A percentile compares a stretch with the other conserved stretches of the same genome.
Conservation (phyloP, 441 rosid genomes). For the Gossypium armourianum region DNA sequence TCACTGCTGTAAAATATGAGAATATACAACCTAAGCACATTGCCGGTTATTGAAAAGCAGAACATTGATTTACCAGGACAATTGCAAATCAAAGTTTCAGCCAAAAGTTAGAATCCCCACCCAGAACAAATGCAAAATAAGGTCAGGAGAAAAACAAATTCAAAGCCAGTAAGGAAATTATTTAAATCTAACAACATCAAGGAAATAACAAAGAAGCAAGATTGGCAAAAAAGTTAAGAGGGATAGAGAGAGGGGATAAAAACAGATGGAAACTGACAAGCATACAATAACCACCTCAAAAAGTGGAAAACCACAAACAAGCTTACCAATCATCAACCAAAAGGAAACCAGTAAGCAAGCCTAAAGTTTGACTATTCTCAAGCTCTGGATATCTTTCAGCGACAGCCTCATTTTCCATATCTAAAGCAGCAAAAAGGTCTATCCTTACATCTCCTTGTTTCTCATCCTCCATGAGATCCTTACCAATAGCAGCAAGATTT, state of each 20-base stretch:
- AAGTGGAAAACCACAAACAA: background rate
- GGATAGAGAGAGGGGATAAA: background rate
- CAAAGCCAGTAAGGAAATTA: background rate
- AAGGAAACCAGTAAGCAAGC: constrained; percentile 89
- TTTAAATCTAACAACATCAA: background rate
- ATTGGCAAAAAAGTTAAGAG: background rate
- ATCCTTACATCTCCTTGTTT: constrained; percentile 89
- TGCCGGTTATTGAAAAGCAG: background rate
- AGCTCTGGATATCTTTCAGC: constrained; percentile 67
- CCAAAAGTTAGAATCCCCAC: background rate
- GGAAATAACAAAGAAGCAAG: background rate
- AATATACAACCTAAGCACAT: background rate
- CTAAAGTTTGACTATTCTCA: constrained; percentile 80
- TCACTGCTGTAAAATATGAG: background rate
- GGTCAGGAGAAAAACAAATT: background rate
- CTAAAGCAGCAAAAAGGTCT: constrained; percentile 85
- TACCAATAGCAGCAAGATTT: constrained; percentile 98
- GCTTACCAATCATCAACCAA: constrained; percentile 90
- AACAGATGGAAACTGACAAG: background rate
- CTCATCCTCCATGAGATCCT: constrained; percentile 99
- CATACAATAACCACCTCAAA: background rate
- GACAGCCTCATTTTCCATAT: constrained; percentile 89
- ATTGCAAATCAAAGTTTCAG: background rate
- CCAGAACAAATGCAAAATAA: background rate
- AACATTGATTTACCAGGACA: background rate